Evolutionary conservation across 2,329 filamentous ascomycete species (phyloP).

Genomic region (Herpotrichia juniperi): DNA sequence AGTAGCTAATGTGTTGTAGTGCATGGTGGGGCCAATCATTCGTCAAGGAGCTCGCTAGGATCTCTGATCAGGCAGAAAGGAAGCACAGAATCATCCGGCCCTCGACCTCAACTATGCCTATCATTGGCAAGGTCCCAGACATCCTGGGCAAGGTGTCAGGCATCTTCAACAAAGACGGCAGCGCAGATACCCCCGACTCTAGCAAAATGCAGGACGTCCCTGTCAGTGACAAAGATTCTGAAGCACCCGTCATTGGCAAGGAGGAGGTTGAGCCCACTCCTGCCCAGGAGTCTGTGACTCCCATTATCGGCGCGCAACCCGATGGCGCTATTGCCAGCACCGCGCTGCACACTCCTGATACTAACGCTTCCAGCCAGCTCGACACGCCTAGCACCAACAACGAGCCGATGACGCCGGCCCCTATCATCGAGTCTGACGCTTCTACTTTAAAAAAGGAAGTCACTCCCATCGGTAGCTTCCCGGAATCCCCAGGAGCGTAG

Average conservation of each 20-base stretch:
- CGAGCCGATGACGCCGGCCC: neutral
- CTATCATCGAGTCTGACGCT: neutral
- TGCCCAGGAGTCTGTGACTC: too few relatives aligned
- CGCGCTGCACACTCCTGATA: too few relatives aligned
- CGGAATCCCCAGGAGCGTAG: neutral
- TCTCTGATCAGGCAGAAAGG: slow-evolving; percentile 58
- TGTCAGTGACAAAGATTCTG: too few relatives aligned
- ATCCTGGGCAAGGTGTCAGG: neutral
- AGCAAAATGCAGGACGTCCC: neutral
- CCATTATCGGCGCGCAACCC: too few relatives aligned
- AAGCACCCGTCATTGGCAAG: neutral
- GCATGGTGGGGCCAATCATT: slow-evolving; percentile 96
- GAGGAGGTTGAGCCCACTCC: too few relatives aligned
- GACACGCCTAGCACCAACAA: neutral
- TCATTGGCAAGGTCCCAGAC: neutral
- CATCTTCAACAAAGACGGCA: neutral
- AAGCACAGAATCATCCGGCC: slow-evolving; percentile 47
- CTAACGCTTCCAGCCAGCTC: too few relatives aligned
- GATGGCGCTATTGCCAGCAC: too few relatives aligned
- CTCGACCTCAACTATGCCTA: slow-evolving; percentile 1
- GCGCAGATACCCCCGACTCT: neutral
- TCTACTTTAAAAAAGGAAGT: neutral
- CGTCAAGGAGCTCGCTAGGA: slow-evolving; percentile 75
- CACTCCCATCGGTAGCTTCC: neutral
- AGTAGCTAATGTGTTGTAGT: slow-evolving; percentile 50